A percentile compares a stretch with the other conserved stretches of the same genome.
phyloP scores from a whole-genome alignment of 345 rosid species.

The Geranium rotundifolium region DNA sequence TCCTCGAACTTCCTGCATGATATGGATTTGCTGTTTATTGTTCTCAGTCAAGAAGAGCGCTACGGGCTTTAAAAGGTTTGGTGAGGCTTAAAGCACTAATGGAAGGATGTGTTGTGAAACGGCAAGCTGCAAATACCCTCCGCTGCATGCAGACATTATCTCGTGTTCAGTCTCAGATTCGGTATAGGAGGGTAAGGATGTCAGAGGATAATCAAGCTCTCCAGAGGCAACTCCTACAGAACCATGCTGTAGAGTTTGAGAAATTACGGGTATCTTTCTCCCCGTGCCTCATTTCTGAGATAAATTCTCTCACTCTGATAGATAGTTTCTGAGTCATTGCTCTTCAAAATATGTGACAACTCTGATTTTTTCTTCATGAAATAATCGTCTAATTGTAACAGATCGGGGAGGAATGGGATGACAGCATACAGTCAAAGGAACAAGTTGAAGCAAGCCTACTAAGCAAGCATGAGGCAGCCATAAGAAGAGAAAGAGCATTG shows the following conservation, averaged over 20 bases:
- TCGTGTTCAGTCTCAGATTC: conserved; percentile 22
- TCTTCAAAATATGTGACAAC: too few relatives aligned
- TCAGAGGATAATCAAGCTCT: conserved; percentile 20
- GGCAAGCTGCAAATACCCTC: conserved; percentile 21
- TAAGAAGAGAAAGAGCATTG: conserved; percentile 87
- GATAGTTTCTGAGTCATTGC: too few relatives aligned
- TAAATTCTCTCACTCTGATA: too few relatives aligned
- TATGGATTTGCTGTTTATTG: not conserved
- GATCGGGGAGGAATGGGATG: conserved; percentile 90
- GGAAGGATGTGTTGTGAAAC: conserved; percentile 21
- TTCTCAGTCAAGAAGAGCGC: conserved; percentile 19
- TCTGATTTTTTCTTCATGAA: too few relatives aligned
- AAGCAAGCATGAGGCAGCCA: conserved; percentile 77
- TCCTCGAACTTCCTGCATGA: too few relatives aligned
- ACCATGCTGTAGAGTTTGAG: conserved; percentile 78
- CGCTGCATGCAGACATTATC: conserved; percentile 25
- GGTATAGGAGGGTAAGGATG: conserved; percentile 16
- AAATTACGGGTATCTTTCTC: conserved; percentile 36
- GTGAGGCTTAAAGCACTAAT: conserved; percentile 25
- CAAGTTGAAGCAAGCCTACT: conserved; percentile 70
- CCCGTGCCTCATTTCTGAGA: too few relatives aligned
- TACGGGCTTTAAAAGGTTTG: conserved; percentile 21
- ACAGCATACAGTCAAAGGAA: conserved; percentile 81
- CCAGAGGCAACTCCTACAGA: conserved; percentile 58
- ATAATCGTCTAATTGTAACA: too few relatives aligned